phyloP scores from a whole-genome alignment of 2,329 filamentous ascomycete species.

The Epichloe sp. region DNA sequence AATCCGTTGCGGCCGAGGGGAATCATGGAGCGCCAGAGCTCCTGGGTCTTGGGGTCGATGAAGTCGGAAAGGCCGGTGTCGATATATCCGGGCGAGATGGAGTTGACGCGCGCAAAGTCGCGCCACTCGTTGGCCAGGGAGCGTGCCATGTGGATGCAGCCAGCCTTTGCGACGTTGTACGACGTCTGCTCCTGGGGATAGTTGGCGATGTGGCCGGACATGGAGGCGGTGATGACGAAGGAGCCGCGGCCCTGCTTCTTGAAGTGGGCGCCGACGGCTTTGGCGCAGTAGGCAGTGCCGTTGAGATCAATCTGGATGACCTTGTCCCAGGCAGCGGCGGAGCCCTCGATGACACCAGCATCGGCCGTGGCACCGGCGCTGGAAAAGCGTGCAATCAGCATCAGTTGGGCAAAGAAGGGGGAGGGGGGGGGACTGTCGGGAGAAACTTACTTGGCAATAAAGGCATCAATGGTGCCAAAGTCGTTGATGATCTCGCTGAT shows the following conservation, averaged over 20 bases:
- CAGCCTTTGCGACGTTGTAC: slow-evolving; percentile 53
- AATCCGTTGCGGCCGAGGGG: slow-evolving; percentile 58
- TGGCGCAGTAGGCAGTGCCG: slow-evolving; percentile 55
- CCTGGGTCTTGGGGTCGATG: slow-evolving; percentile 51
- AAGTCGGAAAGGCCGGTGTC: slow-evolving; percentile 55
- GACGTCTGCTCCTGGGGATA: slow-evolving; percentile 55
- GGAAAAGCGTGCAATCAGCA: neutral
- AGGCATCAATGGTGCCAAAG: slow-evolving; percentile 62
- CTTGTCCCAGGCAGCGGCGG: slow-evolving; percentile 52
- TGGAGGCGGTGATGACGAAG: slow-evolving; percentile 57
- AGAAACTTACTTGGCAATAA: slow-evolving; percentile 58
- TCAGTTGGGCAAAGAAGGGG: too few species aligned
- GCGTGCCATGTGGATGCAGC: slow-evolving; percentile 32
- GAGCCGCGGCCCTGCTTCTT: slow-evolving; percentile 48
- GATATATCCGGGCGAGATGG: slow-evolving; percentile 55
- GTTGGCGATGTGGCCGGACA: slow-evolving; percentile 60
- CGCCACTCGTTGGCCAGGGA: slow-evolving; percentile 53
- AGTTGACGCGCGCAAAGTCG: slow-evolving; percentile 52
- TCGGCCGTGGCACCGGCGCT: slow-evolving; percentile 56
- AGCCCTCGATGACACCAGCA: slow-evolving; percentile 53
- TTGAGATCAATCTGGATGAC: slow-evolving; percentile 53
- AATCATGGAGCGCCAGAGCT: slow-evolving; percentile 62
- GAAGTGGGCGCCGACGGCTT: slow-evolving; percentile 51
- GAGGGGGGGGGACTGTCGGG: slow-evolving; percentile 30
- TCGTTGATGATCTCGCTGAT: slow-evolving; percentile 54